Conservation (phyloP, 805 yeast species). For the Saturnispora halmiae region DNA sequence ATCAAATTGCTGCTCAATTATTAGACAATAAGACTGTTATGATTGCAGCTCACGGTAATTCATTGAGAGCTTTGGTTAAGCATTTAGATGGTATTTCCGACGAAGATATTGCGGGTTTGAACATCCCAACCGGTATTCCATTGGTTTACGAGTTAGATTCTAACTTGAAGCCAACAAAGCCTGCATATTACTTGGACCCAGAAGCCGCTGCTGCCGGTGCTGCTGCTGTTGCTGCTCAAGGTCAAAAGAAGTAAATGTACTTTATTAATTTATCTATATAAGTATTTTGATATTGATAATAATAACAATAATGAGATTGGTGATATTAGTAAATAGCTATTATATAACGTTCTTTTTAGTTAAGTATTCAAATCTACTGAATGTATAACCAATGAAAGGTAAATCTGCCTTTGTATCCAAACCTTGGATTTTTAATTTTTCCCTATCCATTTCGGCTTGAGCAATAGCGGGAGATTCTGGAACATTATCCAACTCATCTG, state of each 20-base stretch:
- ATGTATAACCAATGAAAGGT: constrained; percentile 96
- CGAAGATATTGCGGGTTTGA: constrained; percentile 84
- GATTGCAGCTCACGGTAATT: constrained; percentile 97
- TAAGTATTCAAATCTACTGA: constrained; percentile 85
- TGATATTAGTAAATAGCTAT: background rate
- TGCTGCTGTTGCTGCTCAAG: constrained; percentile 98
- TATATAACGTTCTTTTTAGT: constrained; percentile 59
- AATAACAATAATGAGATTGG: constrained; percentile 1
- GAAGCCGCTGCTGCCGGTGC: constrained; percentile 99
- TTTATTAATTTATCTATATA: background rate
- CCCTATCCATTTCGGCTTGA: constrained; percentile 59
- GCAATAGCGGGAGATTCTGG: constrained; percentile 79
- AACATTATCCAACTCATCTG: constrained; percentile 89
- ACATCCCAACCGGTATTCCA: constrained; percentile 98
- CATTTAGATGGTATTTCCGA: constrained; percentile 91
- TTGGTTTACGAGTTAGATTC: constrained; percentile 92
- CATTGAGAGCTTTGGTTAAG: constrained; percentile 92
- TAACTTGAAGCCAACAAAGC: constrained; percentile 79
- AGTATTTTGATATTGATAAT: background rate
- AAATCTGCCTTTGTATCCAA: constrained; percentile 68
- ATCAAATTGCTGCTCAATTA: constrained; percentile 76
- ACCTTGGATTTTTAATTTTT: constrained; percentile 38
- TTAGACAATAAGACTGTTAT: constrained; percentile 82
- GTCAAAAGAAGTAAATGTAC: constrained; percentile 47
- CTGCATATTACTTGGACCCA: constrained; percentile 95